A percentile compares a stretch with the other conserved stretches of the same genome.
These are phyloP conservation scores for Malus domestica DNA, from an alignment of 306 rosid genomes.

Conservation along the genomic window DNA sequence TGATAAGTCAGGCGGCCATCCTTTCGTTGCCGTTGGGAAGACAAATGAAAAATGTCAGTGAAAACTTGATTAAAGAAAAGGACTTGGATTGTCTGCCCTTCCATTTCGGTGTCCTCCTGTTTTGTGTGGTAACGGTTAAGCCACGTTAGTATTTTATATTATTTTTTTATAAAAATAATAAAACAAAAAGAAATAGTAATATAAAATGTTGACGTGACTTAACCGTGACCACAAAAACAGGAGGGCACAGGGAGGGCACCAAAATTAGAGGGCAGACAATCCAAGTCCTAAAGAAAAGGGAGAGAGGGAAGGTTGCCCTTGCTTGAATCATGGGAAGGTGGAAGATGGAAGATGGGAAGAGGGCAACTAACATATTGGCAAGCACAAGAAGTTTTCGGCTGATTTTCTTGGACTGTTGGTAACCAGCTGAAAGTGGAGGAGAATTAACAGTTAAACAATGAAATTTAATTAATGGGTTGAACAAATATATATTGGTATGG, in stretches of 20 bases:
- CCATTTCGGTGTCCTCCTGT: no score
- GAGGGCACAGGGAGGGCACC: no score
- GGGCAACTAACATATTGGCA: background rate
- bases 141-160: no score
- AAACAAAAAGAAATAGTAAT: no score
- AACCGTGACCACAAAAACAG: no score
- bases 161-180: no score
- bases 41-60: conserved; percentile 8
- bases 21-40: conserved; percentile 22
- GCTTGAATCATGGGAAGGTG: conserved; percentile 9
- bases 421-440: background rate
- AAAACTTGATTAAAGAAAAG: background rate
- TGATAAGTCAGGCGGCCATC: conserved; percentile 33
- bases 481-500: background rate
- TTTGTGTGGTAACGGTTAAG: no score
- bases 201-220: no score
- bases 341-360: conserved; percentile 1
- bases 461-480: background rate
- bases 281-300: background rate
- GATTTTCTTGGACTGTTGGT: background rate
- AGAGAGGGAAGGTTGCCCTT: background rate
- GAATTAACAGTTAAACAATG: background rate
- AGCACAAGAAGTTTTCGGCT: background rate
- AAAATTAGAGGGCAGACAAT: no score
- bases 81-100: background rate